Percentiles rank a stretch among this genome's conserved stretches.
Evolutionary conservation across 2,329 filamentous ascomycete species (phyloP).

Genomic region (Penicillium sp.): DNA sequence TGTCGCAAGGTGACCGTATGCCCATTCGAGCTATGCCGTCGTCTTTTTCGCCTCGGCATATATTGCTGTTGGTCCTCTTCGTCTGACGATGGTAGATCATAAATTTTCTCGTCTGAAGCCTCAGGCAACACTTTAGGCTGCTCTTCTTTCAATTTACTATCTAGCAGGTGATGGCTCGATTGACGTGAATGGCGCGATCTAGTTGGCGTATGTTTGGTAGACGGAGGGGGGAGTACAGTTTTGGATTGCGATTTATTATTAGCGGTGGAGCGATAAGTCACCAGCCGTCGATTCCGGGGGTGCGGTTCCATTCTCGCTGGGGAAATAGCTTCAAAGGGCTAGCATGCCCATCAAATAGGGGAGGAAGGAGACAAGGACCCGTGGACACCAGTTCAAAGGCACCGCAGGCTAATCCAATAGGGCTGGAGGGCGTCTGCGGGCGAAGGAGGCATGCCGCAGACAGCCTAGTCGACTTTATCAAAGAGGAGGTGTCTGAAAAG

Average conservation of each 20-base stretch:
- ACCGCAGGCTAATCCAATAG: neutral
- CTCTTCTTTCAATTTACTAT: neutral
- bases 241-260: conserved; percentile 10
- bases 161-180: neutral
- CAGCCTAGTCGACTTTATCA: neutral
- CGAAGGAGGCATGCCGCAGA: neutral
- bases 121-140: neutral
- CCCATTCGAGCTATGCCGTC: conserved; percentile 10
- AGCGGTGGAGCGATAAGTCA: conserved; percentile 40
- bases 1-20: neutral
- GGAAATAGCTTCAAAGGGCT: neutral
- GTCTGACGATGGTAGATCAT: conserved; percentile 29
- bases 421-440: neutral
- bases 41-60: conserved; percentile 20
- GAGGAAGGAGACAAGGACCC: neutral
- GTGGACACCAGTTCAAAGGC: neutral
- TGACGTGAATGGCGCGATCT: neutral
- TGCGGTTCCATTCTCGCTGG: conserved; percentile 19
- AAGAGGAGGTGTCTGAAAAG: neutral
- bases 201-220: neutral
- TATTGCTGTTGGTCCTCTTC: conserved; percentile 20
- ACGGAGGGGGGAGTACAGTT: neutral
- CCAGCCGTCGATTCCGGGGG: conserved; percentile 29
- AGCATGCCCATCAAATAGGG: neutral
- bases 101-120: conserved; percentile 16